Conservation (phyloP, 306 rosid species). For the Senna siamea region DNA sequence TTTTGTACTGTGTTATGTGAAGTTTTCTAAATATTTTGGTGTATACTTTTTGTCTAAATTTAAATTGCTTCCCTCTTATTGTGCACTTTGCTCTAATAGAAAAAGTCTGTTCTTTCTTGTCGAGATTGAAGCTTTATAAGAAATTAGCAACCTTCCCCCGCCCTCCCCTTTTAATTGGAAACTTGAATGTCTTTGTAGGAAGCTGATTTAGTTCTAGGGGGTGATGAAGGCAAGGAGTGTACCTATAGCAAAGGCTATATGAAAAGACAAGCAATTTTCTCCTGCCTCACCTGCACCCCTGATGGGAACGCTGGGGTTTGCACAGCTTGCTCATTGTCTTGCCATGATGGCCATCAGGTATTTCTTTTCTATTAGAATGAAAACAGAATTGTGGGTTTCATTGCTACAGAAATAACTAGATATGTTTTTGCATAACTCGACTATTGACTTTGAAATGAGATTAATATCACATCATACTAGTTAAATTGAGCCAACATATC, state of each 20-base stretch:
- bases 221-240: slow-evolving; percentile 97
- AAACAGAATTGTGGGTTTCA: slow-evolving; percentile 23
- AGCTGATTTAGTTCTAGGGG: slow-evolving; percentile 95
- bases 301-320: slow-evolving; percentile 99
- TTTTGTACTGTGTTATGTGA: neutral
- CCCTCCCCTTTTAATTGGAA: too few relatives aligned
- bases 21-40: neutral
- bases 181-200: slow-evolving; percentile 52
- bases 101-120: slow-evolving; percentile 6
- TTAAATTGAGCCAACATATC: slow-evolving; percentile 3
- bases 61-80: slow-evolving; percentile 6
- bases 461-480: neutral
- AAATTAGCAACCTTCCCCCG: too few relatives aligned
- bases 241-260: slow-evolving; percentile 87
- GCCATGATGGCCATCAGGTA: slow-evolving; percentile 99
- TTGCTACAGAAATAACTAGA: slow-evolving; percentile 12
- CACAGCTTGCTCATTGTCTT: slow-evolving; percentile 97
- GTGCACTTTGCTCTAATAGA: slow-evolving; percentile 3
- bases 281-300: slow-evolving; percentile 94
- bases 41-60: neutral
- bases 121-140: slow-evolving; percentile 22
- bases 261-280: slow-evolving; percentile 98
- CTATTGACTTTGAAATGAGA: slow-evolving; percentile 20
- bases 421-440: slow-evolving; percentile 5
- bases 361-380: neutral